Base-by-base conservation (phyloP, 257 asterid species). In the Solanum paucissectum region DNA sequence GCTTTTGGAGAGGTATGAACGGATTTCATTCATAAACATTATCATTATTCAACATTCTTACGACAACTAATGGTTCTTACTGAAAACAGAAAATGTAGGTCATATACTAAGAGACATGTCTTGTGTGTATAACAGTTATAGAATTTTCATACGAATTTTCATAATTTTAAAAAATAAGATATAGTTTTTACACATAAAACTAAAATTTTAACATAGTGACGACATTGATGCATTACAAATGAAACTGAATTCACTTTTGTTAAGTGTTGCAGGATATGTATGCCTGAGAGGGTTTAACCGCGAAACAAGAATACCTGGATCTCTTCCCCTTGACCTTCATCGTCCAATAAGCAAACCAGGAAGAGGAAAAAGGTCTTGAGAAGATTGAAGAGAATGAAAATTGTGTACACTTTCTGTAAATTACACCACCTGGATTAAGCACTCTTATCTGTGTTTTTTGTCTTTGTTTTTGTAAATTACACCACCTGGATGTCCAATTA, bases 1-100 rank as follows among this genome's bases (percentile, higher is more conserved):
- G 90, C 89, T 91, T 90, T 40, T 79, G 79, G 84, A 73, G 29
- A 60, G 93, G 93, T 91, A 90, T 16, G 86, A 86, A 3, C 16
- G 46, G 42, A 44, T 34, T 29, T 14, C 38, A 27, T 79, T 77
- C 84, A 42, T 42, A 42, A 42, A 42, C 9, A 13, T 86, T 27
- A 20, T 38, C 9, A 55, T 18, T 23, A 12, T 37, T 58, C 46
- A 58, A 74, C 23, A 23, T 34, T 74, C 71, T 18, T 49, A 21
- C 36, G 7, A 44, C 23, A 81, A 34, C 21, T 32, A 29, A 72
- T 46, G 58, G 13, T 73, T 21, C 34, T 23, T 84, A 18, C 77
- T 7, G 20, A 32, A 32, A 71, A 29, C 3, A 71, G n/a, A 32
- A 69, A 71, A 72, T 34, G 14, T 33, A 69, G n/a, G 14, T 62